Percentiles rank a stretch among this genome's conserved stretches.
These are phyloP conservation scores for Viridothelium virens DNA, from an alignment of 495 filamentous ascomycete species.

Conservation along the genomic window DNA sequence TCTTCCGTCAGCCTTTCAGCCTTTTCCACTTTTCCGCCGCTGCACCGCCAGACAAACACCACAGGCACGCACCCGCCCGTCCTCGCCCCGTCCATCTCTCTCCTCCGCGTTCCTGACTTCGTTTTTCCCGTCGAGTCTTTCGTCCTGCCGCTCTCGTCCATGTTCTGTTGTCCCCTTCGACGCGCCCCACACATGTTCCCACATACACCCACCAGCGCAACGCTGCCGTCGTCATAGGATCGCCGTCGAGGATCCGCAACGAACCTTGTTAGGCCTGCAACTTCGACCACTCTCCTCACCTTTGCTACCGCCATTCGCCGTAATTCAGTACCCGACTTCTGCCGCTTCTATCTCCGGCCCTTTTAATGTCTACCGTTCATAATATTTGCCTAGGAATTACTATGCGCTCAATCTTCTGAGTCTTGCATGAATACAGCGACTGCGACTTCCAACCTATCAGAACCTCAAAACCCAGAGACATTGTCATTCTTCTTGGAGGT, in stretches of 20 bases:
- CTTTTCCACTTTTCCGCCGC: neutral
- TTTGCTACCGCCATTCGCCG: neutral
- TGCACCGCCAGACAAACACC: slow-evolving; percentile 6
- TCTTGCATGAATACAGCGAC: neutral
- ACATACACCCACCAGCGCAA: neutral
- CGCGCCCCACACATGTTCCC: neutral
- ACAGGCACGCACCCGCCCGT: neutral
- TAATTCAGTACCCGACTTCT: neutral
- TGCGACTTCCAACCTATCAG: neutral
- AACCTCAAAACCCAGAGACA: neutral
- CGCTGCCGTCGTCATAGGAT: neutral
- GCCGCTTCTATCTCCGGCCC: neutral
- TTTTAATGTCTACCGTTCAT: neutral
- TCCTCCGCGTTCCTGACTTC: neutral
- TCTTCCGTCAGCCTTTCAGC: slow-evolving; percentile 1
- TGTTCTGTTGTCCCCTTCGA: neutral
- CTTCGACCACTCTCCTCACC: neutral
- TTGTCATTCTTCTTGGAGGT: neutral
- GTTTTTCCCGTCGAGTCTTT: neutral
- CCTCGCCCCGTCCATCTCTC: neutral
- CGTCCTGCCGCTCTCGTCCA: neutral
- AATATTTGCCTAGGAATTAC: neutral
- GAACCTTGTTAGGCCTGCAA: neutral
- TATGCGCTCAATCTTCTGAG: neutral
- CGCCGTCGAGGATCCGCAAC: slow-evolving; percentile 4